Evolutionary conservation across 1,139 yeast species (phyloP), one percentile per base, ranked within the genome.

Genomic region (Schwanniomyces etchellsii): DNA sequence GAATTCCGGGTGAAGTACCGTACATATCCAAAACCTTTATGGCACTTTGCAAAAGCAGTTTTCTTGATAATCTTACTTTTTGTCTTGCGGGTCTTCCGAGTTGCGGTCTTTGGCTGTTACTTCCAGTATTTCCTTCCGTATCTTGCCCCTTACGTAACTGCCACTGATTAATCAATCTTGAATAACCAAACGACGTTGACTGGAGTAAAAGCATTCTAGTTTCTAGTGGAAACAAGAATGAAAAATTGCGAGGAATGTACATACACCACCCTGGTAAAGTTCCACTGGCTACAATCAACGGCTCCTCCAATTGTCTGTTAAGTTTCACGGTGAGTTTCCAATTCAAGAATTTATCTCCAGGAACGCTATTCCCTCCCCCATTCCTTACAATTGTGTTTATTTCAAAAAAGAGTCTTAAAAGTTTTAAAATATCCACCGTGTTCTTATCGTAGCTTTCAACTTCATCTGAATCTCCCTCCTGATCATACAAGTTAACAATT

Each of bases 171-270:
- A 91, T 82, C 29, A 85, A 63, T 36, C 97, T 69, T 1, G 95
- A 85, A 52, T 84, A 82, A 0, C 97, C 97, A 63, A 85, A 89
- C 0, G 97, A 88, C 0, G 96, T 85, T 4, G 91, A 80, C 44
- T 84, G 93, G 35, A 91, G 57, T 47, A 85, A 88, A 41, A 77
- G 74, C 28, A 83, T 66, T 37, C 97, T 69, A 0, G 93, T 77
- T 36, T 81, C 94, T 33, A 89, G 62, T 0, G 97, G 96, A 49
- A 85, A 86, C 31, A 91, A 54, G 45, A 89, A 91, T 7, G 95
- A 86, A 46, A 71, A 88, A 16, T 75, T 68, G 32, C 81, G 69
- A 0, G 95, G 80, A 10, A 86, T 60, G 38, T 75, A 73, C 22
- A 83, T 72, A 20, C 83, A 72, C 98, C 98, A 91, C 5, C 74